A percentile compares a stretch with the other conserved stretches of the same genome.
These are phyloP conservation scores for Coprinopsis sp. DNA, from an alignment of 768 basidiomycete genomes.

Conservation along the genomic window DNA sequence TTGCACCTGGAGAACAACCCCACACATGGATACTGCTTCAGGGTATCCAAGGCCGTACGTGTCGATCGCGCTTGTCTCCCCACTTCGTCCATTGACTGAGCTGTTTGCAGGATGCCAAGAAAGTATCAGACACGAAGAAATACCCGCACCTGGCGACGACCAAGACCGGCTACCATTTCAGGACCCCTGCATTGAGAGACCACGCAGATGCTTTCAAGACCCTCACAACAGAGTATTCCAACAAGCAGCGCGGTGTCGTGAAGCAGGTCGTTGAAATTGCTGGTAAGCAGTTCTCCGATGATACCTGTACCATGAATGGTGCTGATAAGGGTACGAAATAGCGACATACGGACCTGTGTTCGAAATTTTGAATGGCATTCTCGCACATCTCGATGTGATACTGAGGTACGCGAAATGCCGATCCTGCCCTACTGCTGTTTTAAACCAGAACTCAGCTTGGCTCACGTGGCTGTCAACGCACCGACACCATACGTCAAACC, in stretches of 20 bases:
- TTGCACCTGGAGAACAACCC: constrained; percentile 90
- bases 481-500: constrained; percentile 89
- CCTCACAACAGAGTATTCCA: constrained; percentile 61
- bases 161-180: constrained; percentile 88
- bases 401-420: constrained; percentile 55
- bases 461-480: constrained; percentile 85
- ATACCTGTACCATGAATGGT: too few species aligned
- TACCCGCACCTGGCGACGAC: constrained; percentile 83
- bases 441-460: constrained; percentile 53
- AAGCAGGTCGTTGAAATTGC: constrained; percentile 93
- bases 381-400: constrained; percentile 91
- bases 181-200: constrained; percentile 67
- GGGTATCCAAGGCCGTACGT: constrained; percentile 85
- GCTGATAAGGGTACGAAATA: too few species aligned
- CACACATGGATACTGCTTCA: constrained; percentile 88
- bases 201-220: constrained; percentile 71
- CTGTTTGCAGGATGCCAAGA: constrained; percentile 66
- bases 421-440: background rate
- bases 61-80: background rate
- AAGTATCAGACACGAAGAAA: constrained; percentile 44
- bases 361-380: constrained; percentile 73
- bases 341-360: constrained; percentile 90
- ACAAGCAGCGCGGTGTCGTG: constrained; percentile 76
- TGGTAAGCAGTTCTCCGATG: constrained; percentile 44
- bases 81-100: background rate